Percentiles rank a stretch among this genome's conserved stretches.
Conservation (phyloP, 1,284 basidiomycete genomes). For the Leucocoprinus gongylophorus region DNA sequence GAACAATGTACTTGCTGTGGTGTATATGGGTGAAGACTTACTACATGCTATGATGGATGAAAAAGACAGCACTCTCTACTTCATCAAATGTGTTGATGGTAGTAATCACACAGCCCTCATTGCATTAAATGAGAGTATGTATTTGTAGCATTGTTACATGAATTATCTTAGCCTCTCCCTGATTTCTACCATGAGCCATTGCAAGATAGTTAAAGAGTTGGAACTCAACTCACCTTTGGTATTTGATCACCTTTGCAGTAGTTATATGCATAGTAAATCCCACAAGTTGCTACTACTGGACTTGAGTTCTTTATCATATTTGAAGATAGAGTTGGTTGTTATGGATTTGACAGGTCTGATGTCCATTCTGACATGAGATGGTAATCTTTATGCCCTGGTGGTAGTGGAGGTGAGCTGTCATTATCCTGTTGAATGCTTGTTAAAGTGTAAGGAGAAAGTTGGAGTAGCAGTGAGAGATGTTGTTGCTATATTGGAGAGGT, state of each 20-base stretch:
- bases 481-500: background rate
- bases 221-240: slow-evolving; percentile 2
- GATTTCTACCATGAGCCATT: slow-evolving; percentile 10
- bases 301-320: slow-evolving; percentile 9
- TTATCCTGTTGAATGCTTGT: slow-evolving; percentile 4
- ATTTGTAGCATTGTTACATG: slow-evolving; percentile 13
- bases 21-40: background rate
- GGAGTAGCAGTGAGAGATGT: background rate
- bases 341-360: slow-evolving; percentile 14
- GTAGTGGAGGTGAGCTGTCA: slow-evolving; percentile 6
- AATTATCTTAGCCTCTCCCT: slow-evolving; percentile 10
- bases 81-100: background rate
- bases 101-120: background rate
- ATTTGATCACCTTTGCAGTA: slow-evolving; percentile 13
- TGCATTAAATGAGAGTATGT: slow-evolving; percentile 5
- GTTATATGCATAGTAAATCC: slow-evolving; percentile 15
- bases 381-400: slow-evolving; percentile 2
- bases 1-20: background rate
- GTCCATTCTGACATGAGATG: slow-evolving; percentile 7
- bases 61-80: slow-evolving; percentile 7
- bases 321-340: slow-evolving; percentile 13
- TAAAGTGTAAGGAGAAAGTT: slow-evolving; percentile 8
- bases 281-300: slow-evolving; percentile 12
- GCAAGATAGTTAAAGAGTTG: slow-evolving; percentile 11
- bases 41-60: slow-evolving; percentile 4